Evolutionary conservation across 2,329 filamentous ascomycete genomes (phyloP).

Genomic region (Domatiomyces globalis): DNA sequence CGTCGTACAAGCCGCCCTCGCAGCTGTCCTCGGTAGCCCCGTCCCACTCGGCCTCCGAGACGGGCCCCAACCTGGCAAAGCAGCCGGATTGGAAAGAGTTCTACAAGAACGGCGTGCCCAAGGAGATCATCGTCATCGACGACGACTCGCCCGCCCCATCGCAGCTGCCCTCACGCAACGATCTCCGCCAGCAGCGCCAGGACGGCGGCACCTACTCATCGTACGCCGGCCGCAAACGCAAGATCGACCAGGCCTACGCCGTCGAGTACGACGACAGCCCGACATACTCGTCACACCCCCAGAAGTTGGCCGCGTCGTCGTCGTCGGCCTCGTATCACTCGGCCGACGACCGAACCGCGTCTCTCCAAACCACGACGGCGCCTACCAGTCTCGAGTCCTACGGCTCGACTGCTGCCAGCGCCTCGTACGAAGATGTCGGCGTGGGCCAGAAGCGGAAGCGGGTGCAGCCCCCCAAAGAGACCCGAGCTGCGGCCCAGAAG

Average conservation of each 20-base stretch:
- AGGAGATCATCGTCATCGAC: slow-evolving; percentile 74
- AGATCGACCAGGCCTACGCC: slow-evolving; percentile 59
- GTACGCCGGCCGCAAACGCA: slow-evolving; percentile 45
- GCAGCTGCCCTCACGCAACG: slow-evolving; percentile 21
- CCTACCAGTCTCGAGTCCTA: slow-evolving; percentile 70
- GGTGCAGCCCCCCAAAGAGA: slow-evolving; percentile 57
- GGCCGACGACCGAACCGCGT: slow-evolving; percentile 71
- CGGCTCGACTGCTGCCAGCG: slow-evolving; percentile 36
- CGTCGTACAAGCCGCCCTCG: slow-evolving; percentile 23
- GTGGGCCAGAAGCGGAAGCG: slow-evolving; percentile 85
- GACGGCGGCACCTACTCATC: slow-evolving; percentile 7
- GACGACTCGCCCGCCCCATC: slow-evolving; percentile 47
- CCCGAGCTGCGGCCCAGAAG: slow-evolving; percentile 68
- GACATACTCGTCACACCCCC: slow-evolving; percentile 60
- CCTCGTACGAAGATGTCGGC: slow-evolving; percentile 49
- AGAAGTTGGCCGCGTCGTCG: slow-evolving; percentile 51
- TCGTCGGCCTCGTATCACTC: slow-evolving; percentile 56
- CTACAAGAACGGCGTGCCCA: slow-evolving; percentile 68
- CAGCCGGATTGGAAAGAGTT: slow-evolving; percentile 66
- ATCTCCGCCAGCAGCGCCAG: slow-evolving; percentile 4
- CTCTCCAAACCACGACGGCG: slow-evolving; percentile 64
- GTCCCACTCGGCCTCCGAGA: slow-evolving; percentile 26
- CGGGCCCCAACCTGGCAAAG: slow-evolving; percentile 28
- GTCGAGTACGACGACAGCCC: slow-evolving; percentile 56
- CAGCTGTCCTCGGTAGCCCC: slow-evolving; percentile 25